phyloP scores from a whole-genome alignment of 768 basidiomycete genomes.

The Trametes cingulata region DNA sequence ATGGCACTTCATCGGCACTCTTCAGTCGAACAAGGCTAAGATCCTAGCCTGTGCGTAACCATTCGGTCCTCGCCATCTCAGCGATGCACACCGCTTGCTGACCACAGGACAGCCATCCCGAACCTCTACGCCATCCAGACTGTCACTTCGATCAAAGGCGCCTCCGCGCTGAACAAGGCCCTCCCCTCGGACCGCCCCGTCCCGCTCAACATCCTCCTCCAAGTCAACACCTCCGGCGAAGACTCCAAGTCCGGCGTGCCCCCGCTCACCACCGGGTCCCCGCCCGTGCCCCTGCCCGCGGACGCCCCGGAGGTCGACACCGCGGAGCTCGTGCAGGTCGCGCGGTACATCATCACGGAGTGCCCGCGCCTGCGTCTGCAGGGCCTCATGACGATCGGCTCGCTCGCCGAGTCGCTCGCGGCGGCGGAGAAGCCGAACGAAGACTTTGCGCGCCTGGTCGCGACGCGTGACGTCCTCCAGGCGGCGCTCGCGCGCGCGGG shows the following conservation, averaged over 20 bases:
- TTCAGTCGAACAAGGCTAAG: slow-evolving; percentile 95
- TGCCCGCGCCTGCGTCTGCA: slow-evolving; percentile 79
- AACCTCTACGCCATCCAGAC: slow-evolving; percentile 90
- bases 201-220: slow-evolving; percentile 82
- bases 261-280: slow-evolving; percentile 46
- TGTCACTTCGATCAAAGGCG: slow-evolving; percentile 77
- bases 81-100: neutral
- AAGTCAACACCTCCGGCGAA: slow-evolving; percentile 96
- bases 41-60: slow-evolving; percentile 68
- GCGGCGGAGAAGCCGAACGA: slow-evolving; percentile 51
- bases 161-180: slow-evolving; percentile 75
- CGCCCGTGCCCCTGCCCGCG: neutral
- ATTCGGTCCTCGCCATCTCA: neutral
- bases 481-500: slow-evolving; percentile 38
- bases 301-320: slow-evolving; percentile 27
- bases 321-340: slow-evolving; percentile 64
- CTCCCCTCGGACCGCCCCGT: slow-evolving; percentile 54
- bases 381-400: slow-evolving; percentile 97
- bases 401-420: slow-evolving; percentile 67
- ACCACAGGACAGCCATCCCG: slow-evolving; percentile 62
- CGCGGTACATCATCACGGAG: slow-evolving; percentile 61
- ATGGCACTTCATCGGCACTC: slow-evolving; percentile 96
- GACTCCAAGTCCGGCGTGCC: slow-evolving; percentile 84
- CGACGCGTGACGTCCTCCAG: slow-evolving; percentile 62
- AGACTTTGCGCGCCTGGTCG: slow-evolving; percentile 74